phyloP scores from a whole-genome alignment of 306 rosid genomes.

The apple (Malus domestica) region DNA sequence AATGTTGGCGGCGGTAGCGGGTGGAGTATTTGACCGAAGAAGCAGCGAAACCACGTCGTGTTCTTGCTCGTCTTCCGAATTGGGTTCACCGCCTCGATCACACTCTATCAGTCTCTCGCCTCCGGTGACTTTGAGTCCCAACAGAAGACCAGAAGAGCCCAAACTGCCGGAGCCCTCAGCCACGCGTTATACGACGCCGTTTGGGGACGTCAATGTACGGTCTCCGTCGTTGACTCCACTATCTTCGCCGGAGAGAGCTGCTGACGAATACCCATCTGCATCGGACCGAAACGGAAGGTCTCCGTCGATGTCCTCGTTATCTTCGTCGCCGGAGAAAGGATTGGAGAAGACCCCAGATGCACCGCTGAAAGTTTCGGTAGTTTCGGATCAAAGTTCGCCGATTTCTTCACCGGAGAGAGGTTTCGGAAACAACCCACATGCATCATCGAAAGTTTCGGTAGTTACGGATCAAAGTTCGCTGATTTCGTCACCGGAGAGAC shows the following conservation, averaged over 20 bases:
- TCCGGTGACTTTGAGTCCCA: constrained; percentile 31
- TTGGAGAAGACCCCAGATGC: constrained; percentile 11
- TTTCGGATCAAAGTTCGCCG: constrained; percentile 11
- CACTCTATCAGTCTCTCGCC: constrained; percentile 46
- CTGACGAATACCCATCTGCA: background rate
- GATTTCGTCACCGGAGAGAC: constrained; percentile 12
- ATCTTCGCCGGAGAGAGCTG: constrained; percentile 23
- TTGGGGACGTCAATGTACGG: constrained; percentile 2
- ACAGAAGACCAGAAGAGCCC: constrained; percentile 7
- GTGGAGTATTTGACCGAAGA: constrained; percentile 15
- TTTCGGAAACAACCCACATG: constrained; percentile 20
- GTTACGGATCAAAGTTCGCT: background rate
- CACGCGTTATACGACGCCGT: constrained; percentile 4
- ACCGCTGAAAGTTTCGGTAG: background rate
- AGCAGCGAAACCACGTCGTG: constrained; percentile 33
- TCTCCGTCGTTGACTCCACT: constrained; percentile 23
- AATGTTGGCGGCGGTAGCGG: constrained; percentile 26
- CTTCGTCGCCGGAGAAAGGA: constrained; percentile 10
- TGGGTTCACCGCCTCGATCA: constrained; percentile 57
- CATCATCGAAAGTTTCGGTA: constrained; percentile 10
- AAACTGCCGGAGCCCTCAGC: constrained; percentile 8
- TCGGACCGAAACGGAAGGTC: constrained; percentile 8
- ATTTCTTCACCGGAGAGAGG: constrained; percentile 19
- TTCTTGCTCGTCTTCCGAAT: constrained; percentile 50
- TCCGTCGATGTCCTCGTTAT: constrained; percentile 9